A percentile compares a stretch with the other conserved stretches of the same genome.
phyloP scores from a whole-genome alignment of 2,329 filamentous ascomycete species.

The Phialocephala subalpina region DNA sequence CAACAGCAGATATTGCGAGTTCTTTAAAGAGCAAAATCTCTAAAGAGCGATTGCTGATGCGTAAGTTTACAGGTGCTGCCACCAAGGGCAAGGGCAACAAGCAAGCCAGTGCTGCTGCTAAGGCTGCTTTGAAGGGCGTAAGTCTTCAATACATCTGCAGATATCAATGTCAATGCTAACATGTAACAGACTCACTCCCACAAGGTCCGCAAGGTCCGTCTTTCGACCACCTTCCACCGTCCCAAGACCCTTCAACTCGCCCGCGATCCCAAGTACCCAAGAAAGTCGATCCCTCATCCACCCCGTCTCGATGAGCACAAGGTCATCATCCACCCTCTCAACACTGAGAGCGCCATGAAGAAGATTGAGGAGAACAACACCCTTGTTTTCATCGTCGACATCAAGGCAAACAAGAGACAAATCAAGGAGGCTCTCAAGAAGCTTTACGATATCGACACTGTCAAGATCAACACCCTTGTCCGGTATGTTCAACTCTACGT shows the following conservation, averaged over 20 bases:
- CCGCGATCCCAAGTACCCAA: constrained; percentile 93
- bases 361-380: constrained; percentile 99
- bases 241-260: constrained; percentile 96
- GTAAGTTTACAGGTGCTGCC: constrained; percentile 62
- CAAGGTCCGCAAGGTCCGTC: constrained; percentile 93
- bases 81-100: constrained; percentile 71
- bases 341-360: constrained; percentile 99
- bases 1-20: neutral
- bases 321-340: constrained; percentile 96
- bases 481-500: constrained; percentile 65
- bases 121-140: constrained; percentile 96
- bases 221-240: constrained; percentile 93
- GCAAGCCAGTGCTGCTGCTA: constrained; percentile 93
- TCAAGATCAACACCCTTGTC: constrained; percentile 99
- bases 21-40: neutral
- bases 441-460: constrained; percentile 96
- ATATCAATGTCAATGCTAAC: constrained; percentile 50
- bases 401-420: constrained; percentile 99
- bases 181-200: constrained; percentile 69
- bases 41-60: constrained; percentile 73
- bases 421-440: constrained; percentile 99
- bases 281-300: constrained; percentile 90
- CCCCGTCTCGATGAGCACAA: constrained; percentile 97
- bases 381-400: constrained; percentile 94
- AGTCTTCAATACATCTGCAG: constrained; percentile 57